These are phyloP conservation scores for Talaromyces funiculosus DNA, from an alignment of 2,329 filamentous ascomycete genomes.

Conservation along the genomic window DNA sequence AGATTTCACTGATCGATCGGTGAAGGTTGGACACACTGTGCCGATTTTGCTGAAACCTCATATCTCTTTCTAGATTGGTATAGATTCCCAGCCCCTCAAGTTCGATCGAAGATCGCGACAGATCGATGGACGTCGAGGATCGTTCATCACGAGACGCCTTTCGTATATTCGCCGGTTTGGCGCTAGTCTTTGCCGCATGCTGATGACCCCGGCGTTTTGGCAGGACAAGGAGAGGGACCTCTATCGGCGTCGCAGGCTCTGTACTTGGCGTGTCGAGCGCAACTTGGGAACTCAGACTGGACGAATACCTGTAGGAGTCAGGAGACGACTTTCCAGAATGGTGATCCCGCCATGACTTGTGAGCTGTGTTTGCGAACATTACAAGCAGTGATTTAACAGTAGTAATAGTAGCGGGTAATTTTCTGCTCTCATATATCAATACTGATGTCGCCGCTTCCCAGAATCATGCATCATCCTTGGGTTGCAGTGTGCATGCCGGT, in stretches of 20 bases:
- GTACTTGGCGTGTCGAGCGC: constrained; percentile 11
- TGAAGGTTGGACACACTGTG: constrained; percentile 41
- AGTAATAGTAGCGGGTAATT: background rate
- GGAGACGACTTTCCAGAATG: constrained; percentile 15
- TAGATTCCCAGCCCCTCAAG: constrained; percentile 55
- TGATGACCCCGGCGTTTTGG: constrained; percentile 18
- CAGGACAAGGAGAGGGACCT: constrained; percentile 15
- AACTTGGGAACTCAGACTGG: constrained; percentile 12
- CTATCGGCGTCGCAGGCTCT: constrained; percentile 11
- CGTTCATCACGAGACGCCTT: constrained; percentile 49
- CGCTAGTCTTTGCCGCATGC: constrained; percentile 35
- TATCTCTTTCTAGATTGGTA: constrained; percentile 28
- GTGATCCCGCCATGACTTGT: constrained; percentile 12
- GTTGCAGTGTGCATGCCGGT: background rate
- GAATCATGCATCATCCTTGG: background rate
- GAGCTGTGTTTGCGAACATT: constrained; percentile 13
- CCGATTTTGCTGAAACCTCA: constrained; percentile 35
- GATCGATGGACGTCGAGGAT: constrained; percentile 46
- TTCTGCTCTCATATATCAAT: constrained; percentile 1
- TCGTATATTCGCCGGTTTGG: constrained; percentile 50
- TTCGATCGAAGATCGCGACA: constrained; percentile 51
- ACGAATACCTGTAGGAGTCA: constrained; percentile 13
- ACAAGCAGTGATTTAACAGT: constrained; percentile 2
- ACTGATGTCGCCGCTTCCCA: background rate
- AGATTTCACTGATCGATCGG: constrained; percentile 49